phyloP scores from a whole-genome alignment of 495 filamentous ascomycete genomes.

The Lentithecium fluviatile region DNA sequence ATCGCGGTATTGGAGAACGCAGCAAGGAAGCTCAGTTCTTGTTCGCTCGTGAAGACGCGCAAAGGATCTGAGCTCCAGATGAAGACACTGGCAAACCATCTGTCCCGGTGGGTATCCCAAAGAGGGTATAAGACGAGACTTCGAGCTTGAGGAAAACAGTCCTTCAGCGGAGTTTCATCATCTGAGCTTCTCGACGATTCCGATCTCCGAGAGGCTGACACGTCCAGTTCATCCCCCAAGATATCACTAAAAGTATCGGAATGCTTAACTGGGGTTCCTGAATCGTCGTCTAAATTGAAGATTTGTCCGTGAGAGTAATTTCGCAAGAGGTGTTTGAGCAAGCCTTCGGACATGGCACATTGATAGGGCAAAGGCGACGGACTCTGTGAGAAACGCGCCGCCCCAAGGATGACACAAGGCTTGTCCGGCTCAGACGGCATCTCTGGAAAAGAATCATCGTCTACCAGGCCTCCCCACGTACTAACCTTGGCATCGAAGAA shows the following conservation, averaged over 20 bases:
- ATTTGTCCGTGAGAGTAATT: constrained; percentile 63
- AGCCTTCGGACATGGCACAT: constrained; percentile 42
- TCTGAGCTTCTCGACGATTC: constrained; percentile 34
- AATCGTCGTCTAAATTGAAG: constrained; percentile 54
- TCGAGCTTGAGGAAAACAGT: constrained; percentile 52
- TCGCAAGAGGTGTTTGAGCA: constrained; percentile 54
- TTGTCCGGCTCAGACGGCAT: constrained; percentile 19
- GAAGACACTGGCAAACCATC: constrained; percentile 69
- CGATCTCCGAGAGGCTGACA: constrained; percentile 1
- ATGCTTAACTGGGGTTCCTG: constrained; percentile 19
- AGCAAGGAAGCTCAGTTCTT: constrained; percentile 56
- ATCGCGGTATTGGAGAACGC: constrained; percentile 62
- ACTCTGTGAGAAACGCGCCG: constrained; percentile 44
- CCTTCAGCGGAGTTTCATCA: constrained; percentile 35
- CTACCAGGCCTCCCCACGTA: constrained; percentile 31
- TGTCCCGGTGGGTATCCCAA: constrained; percentile 66
- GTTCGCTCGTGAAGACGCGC: constrained; percentile 50
- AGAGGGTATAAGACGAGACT: constrained; percentile 61
- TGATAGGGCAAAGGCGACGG: background rate
- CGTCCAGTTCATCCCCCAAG: constrained; percentile 16
- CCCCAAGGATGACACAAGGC: constrained; percentile 20
- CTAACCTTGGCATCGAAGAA: constrained; percentile 34
- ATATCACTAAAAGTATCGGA: no score
- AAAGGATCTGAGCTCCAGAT: constrained; percentile 56
- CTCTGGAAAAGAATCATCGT: constrained; percentile 18